A percentile compares a stretch with the other conserved stretches of the same genome.
Evolutionary conservation across 1,284 basidiomycete species (phyloP).

Genomic region (Cryptococcus sp.): DNA sequence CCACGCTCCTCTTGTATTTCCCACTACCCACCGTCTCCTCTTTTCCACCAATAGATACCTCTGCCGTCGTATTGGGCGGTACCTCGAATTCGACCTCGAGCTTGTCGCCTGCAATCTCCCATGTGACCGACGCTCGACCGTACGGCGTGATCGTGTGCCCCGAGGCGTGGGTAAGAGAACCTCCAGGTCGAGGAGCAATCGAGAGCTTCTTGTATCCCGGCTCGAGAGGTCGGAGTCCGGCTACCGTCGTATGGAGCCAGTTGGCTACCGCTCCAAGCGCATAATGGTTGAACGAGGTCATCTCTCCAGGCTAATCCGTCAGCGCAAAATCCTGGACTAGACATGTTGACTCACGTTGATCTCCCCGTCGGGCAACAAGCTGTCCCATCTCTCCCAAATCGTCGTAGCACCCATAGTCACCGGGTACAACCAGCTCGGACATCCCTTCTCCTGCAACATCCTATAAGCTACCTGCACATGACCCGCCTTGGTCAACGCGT

Average conservation of each 20-base stretch:
- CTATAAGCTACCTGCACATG: constrained; percentile 32
- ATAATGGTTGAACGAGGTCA: constrained; percentile 46
- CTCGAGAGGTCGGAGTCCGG: constrained; percentile 25
- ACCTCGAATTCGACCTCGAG: constrained; percentile 21
- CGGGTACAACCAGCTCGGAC: constrained; percentile 38
- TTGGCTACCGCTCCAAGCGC: constrained; percentile 37
- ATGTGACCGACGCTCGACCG: constrained; percentile 16
- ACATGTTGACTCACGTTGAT: constrained; percentile 21
- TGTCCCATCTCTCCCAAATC: constrained; percentile 41
- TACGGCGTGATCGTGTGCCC: constrained; percentile 18
- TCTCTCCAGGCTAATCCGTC: constrained; percentile 27
- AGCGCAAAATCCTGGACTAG: neutral
- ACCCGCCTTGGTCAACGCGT: constrained; percentile 22
- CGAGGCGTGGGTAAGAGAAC: constrained; percentile 29
- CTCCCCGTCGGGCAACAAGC: constrained; percentile 28
- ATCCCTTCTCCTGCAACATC: constrained; percentile 40
- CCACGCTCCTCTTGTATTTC: constrained; percentile 1
- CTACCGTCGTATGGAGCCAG: constrained; percentile 37
- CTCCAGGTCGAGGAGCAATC: constrained; percentile 39
- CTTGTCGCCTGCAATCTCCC: constrained; percentile 19
- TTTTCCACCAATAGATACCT: constrained; percentile 13
- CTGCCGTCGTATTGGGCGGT: constrained; percentile 28
- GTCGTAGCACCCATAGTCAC: constrained; percentile 44
- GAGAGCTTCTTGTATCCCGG: constrained; percentile 30
- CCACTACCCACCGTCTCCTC: constrained; percentile 21